phyloP scores from a whole-genome alignment of 2,329 filamentous ascomycete genomes.

The Colletotrichum magnum region DNA sequence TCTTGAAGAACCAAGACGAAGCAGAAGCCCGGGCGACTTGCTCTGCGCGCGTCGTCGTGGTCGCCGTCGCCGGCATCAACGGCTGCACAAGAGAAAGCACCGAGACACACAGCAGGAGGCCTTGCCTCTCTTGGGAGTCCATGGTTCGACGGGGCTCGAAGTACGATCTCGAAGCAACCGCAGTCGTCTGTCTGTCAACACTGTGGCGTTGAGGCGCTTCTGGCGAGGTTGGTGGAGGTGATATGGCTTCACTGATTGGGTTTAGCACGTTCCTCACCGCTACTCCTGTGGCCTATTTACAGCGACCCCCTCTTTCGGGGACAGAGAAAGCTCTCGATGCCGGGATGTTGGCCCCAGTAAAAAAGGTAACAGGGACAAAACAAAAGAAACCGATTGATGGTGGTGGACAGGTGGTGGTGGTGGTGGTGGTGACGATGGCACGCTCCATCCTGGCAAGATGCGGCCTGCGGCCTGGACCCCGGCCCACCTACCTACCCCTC shows the following conservation, averaged over 20 bases:
- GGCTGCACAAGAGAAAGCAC: too few species aligned
- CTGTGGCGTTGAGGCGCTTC: slow-evolving; percentile 38
- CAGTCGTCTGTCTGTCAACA: slow-evolving; percentile 12
- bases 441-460: slow-evolving; percentile 21
- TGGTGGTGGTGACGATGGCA: slow-evolving; percentile 11
- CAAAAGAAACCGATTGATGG: background rate
- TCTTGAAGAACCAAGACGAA: slow-evolving; percentile 25
- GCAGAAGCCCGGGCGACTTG: background rate
- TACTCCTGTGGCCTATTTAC: slow-evolving; percentile 43
- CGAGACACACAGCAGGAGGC: too few species aligned
- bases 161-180: too few species aligned
- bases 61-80: too few species aligned
- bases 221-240: slow-evolving; percentile 34
- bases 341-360: slow-evolving; percentile 7
- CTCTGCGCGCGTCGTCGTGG: too few species aligned
- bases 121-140: background rate
- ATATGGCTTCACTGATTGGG: slow-evolving; percentile 40
- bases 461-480: slow-evolving; percentile 23
- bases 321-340: slow-evolving; percentile 4
- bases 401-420: background rate
- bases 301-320: slow-evolving; percentile 40
- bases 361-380: background rate
- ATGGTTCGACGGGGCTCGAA: background rate
- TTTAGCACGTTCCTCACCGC: slow-evolving; percentile 43
- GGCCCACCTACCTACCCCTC: slow-evolving; percentile 6